A percentile compares a stretch with the other conserved stretches of the same genome.
Evolutionary conservation across 495 filamentous ascomycete genomes (phyloP).

Genomic region (Barbatosphaeria neglecta): DNA sequence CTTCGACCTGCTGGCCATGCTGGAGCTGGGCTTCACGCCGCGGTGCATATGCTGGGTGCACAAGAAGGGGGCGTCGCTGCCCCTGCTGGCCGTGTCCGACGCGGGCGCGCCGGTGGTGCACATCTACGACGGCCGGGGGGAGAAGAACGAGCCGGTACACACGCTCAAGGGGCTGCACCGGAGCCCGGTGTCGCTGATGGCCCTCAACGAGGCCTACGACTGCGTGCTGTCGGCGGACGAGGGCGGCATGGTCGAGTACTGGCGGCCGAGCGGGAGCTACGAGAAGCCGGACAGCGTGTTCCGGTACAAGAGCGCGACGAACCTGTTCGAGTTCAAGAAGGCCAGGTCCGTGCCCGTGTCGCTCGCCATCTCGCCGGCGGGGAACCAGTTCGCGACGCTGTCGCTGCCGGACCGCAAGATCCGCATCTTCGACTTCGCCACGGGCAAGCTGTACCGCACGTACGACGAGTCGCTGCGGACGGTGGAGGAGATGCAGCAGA

Average conservation of each 20-base stretch:
- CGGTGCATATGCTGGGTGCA: constrained; percentile 90
- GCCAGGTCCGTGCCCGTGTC: constrained; percentile 75
- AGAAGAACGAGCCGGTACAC: constrained; percentile 61
- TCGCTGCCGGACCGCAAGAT: constrained; percentile 91
- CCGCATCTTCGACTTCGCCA: constrained; percentile 82
- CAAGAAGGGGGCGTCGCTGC: constrained; percentile 71
- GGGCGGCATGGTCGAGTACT: constrained; percentile 94
- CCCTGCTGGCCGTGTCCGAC: constrained; percentile 82
- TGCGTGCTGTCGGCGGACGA: constrained; percentile 86
- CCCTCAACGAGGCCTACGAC: constrained; percentile 79
- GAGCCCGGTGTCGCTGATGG: constrained; percentile 66
- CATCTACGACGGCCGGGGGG: constrained; percentile 84
- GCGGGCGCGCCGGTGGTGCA: constrained; percentile 57
- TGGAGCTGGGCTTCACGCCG: constrained; percentile 61
- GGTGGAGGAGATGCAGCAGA: constrained; percentile 88
- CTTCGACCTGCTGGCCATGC: constrained; percentile 78
- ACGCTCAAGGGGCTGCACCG: constrained; percentile 65
- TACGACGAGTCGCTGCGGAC: constrained; percentile 88
- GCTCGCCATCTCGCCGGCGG: constrained; percentile 77
- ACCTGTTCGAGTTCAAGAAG: constrained; percentile 94
- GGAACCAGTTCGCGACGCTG: constrained; percentile 74
- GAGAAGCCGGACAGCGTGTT: constrained; percentile 92
- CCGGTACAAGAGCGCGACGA: constrained; percentile 80
- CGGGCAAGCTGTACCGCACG: constrained; percentile 76
- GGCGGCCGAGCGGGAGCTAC: constrained; percentile 66